Percentiles rank a stretch among this genome's conserved stretches.
phyloP scores from a whole-genome alignment of 192 early-diverging fungal species.

The Backusella morwellensis region DNA sequence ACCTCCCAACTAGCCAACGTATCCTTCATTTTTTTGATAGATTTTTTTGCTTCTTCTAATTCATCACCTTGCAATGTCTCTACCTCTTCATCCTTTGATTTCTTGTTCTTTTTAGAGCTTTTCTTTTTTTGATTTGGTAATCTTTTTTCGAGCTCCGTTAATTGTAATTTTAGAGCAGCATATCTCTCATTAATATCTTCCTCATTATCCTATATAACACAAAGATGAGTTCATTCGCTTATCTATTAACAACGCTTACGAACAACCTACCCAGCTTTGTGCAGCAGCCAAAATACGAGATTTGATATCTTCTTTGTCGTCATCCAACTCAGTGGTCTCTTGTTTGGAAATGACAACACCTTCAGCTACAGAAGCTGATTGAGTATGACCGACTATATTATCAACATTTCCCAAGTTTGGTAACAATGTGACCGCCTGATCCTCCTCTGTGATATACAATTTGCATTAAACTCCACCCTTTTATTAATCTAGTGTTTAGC shows the following conservation, averaged over 20 bases:
- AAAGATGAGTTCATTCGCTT: not conserved
- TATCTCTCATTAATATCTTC: constrained; percentile 14
- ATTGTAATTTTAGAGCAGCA: constrained; percentile 16
- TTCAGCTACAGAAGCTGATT: not conserved
- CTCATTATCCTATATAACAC: constrained; percentile 5
- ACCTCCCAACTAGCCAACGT: constrained; percentile 34
- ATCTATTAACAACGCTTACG: not conserved
- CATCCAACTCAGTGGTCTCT: not conserved
- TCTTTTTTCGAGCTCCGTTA: constrained; percentile 14
- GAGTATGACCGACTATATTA: not conserved
- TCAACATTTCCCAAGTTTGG: not conserved
- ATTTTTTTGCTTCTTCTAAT: constrained; percentile 7
- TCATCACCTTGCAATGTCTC: not conserved
- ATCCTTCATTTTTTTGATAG: constrained; percentile 32
- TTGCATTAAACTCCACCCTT: not conserved
- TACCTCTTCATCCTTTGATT: constrained; percentile 20
- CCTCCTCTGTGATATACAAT: not conserved
- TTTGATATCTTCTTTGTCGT: constrained; percentile 13
- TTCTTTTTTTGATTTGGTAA: constrained; percentile 15
- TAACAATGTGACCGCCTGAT: not conserved
- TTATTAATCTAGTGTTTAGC: not conserved
- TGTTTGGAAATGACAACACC: not conserved
- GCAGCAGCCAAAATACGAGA: constrained; percentile 25
- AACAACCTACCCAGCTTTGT: constrained; percentile 17
- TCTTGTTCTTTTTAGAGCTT: constrained; percentile 14